Base-by-base conservation (phyloP, 78 protist genomes). In the Dictyostelium intermedium region DNA sequence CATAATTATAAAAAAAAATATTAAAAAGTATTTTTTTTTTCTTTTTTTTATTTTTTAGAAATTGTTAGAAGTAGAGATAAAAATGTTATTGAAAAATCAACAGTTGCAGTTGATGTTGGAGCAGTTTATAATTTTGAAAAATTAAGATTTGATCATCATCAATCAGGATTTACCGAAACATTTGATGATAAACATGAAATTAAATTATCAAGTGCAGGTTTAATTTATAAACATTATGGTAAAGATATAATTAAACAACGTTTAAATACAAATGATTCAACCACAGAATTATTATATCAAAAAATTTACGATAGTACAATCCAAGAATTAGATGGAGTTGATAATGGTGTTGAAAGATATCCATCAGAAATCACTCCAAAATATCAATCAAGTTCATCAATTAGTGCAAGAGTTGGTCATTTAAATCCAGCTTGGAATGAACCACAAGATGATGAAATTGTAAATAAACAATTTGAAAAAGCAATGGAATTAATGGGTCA, bases 31-130 rank as follows among this genome's bases (percentile, higher is more conserved):
- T 14, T 50, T 50, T 14, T 50, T 50, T 50, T 14, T 50, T 14
- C 23, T 14, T 50, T 50, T 50, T 50, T 50, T 50, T 20, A 56
- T 56, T 56, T 5, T 20, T 9, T 30, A 89, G 84, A 43, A 35
- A 70, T 98, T 30, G 39, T 96, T 35, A 89, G 99, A 69, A 25
- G 97, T 27, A 66, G 99, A n/a, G 98, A 97, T 85, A 78, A 74
- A 6, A 85, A n/a, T 8, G 60, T 85, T 77, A 83, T 96, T 32
- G 93, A 41, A 18, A 25, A 16, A 41, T 45, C 84, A 23, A 91
- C 85, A 60, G 45, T 96, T 45, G 96, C 96, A 8, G 97, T 97
- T 34, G 99, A 98, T 82, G 99, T 98, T 16, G 99, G 98, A 10
- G 98, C 97, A 5, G 95, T 37, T 34, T 98, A 97, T 73, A 98